phyloP scores from a whole-genome alignment of 2,329 filamentous ascomycete genomes.

The Ascochyta lentis region DNA sequence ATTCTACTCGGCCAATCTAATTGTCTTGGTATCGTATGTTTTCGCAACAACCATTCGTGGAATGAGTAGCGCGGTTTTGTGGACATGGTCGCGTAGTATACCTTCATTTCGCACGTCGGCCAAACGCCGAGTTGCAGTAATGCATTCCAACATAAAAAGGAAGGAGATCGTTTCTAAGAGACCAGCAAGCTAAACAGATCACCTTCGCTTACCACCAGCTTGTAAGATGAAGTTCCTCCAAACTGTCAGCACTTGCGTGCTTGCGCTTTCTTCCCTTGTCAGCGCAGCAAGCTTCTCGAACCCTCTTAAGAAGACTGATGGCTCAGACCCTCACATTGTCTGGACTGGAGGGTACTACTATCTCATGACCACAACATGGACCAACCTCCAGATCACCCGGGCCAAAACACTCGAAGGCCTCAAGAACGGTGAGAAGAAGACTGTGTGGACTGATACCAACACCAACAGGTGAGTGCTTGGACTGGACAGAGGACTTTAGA shows the following conservation, averaged over 20 bases:
- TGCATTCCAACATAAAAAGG: neutral
- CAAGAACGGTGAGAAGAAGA: constrained; percentile 60
- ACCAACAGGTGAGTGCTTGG: constrained; percentile 34
- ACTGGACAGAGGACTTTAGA: constrained; percentile 45
- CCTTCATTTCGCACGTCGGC: constrained; percentile 2
- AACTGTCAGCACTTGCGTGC: constrained; percentile 17
- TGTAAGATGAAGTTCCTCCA: constrained; percentile 26
- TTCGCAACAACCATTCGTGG: constrained; percentile 5
- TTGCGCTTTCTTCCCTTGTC: constrained; percentile 30
- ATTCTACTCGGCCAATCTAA: constrained; percentile 3
- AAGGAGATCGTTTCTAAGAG: neutral
- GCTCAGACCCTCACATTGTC: constrained; percentile 62
- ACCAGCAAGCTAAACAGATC: neutral
- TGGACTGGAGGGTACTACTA: constrained; percentile 64
- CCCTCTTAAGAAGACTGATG: constrained; percentile 58
- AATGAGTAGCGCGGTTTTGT: neutral
- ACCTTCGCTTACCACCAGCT: neutral
- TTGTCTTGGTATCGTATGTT: constrained; percentile 12
- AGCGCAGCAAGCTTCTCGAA: constrained; percentile 57
- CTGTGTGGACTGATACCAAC: constrained; percentile 58
- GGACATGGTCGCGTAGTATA: neutral
- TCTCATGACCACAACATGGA: constrained; percentile 64
- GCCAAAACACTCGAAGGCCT: constrained; percentile 62
- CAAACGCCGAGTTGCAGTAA: constrained; percentile 4
- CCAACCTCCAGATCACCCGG: constrained; percentile 61